Evolutionary conservation across 257 asterid species (phyloP).

Genomic region (Fraxinus pennsylvanica): DNA sequence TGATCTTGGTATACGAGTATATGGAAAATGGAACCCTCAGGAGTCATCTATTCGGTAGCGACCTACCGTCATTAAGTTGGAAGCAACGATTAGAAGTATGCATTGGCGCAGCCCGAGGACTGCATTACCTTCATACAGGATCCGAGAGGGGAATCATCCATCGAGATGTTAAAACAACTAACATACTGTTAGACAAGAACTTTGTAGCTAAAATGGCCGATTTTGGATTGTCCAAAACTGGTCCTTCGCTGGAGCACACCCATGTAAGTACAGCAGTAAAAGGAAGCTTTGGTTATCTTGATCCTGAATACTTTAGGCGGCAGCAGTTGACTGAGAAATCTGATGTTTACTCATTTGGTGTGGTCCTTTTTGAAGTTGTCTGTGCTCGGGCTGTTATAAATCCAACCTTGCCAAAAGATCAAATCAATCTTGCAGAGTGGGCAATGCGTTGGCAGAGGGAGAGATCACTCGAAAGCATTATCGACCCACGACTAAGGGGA

Average conservation of each 20-base stretch:
- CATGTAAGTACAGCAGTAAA: constrained; percentile 93
- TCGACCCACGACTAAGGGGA: constrained; percentile 53
- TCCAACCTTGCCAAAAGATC: constrained; percentile 72
- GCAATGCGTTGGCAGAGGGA: constrained; percentile 71
- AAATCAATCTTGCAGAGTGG: constrained; percentile 90
- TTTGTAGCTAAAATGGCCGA: constrained; percentile 85
- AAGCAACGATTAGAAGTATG: constrained; percentile 73
- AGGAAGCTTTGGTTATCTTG: constrained; percentile 88
- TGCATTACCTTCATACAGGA: constrained; percentile 89
- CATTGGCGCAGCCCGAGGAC: constrained; percentile 82
- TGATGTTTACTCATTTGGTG: constrained; percentile 89
- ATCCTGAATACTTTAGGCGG: constrained; percentile 80
- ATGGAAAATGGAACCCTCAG: constrained; percentile 84
- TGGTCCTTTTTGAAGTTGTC: constrained; percentile 67
- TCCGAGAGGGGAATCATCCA: constrained; percentile 82
- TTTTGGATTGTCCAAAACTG: constrained; percentile 83
- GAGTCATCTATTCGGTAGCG: constrained; percentile 74
- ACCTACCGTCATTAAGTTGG: constrained; percentile 66
- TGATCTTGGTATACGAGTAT: constrained; percentile 90
- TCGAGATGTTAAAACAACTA: constrained; percentile 85
- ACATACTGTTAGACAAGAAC: constrained; percentile 68
- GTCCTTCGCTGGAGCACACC: constrained; percentile 81
- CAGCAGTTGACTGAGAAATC: constrained; percentile 86
- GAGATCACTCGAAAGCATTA: constrained; percentile 57
- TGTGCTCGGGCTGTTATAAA: constrained; percentile 80